Conservation (phyloP, 805 yeast genomes). For the Yarrowia yakushimensis region DNA sequence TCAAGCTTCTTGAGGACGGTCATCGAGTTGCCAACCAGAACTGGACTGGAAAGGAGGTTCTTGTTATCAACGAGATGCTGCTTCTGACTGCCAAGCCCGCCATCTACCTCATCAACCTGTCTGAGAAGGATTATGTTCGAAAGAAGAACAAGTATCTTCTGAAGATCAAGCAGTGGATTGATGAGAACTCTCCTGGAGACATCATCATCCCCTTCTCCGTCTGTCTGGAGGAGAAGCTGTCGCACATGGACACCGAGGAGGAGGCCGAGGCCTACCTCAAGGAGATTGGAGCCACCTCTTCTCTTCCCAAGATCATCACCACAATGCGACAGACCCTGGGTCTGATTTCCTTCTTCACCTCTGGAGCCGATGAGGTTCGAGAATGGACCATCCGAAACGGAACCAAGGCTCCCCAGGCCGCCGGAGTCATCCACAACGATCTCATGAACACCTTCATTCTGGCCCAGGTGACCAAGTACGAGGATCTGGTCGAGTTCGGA, state of each 20-base stretch:
- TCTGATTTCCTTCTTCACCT: conserved; percentile 90
- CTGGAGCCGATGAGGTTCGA: conserved; percentile 94
- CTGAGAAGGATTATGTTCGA: conserved; percentile 82
- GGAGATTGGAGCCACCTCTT: conserved; percentile 67
- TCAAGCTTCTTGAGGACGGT: conserved; percentile 74
- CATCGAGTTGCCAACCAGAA: conserved; percentile 80
- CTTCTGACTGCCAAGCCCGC: conserved; percentile 94
- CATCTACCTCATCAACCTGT: conserved; percentile 84
- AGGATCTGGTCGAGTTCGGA: conserved; percentile 66
- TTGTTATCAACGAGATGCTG: conserved; percentile 77
- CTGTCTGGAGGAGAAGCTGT: conserved; percentile 84
- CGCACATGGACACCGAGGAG: conserved; percentile 80
- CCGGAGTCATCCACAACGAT: conserved; percentile 96
- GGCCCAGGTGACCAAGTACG: conserved; percentile 87
- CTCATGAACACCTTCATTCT: conserved; percentile 90
- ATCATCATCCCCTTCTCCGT: conserved; percentile 90
- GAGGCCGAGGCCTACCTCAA: conserved; percentile 76
- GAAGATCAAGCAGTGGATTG: conserved; percentile 87
- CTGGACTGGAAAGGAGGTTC: conserved; percentile 92
- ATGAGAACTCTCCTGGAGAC: conserved; percentile 81
- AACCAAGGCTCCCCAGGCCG: conserved; percentile 96
- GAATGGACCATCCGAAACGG: conserved; percentile 96
- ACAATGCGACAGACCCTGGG: conserved; percentile 84
- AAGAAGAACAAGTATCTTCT: conserved; percentile 83
- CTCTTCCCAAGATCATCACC: conserved; percentile 80